phyloP scores from a whole-genome alignment of 108 stramenopile genomes.

The Schizochytrium sp. region DNA sequence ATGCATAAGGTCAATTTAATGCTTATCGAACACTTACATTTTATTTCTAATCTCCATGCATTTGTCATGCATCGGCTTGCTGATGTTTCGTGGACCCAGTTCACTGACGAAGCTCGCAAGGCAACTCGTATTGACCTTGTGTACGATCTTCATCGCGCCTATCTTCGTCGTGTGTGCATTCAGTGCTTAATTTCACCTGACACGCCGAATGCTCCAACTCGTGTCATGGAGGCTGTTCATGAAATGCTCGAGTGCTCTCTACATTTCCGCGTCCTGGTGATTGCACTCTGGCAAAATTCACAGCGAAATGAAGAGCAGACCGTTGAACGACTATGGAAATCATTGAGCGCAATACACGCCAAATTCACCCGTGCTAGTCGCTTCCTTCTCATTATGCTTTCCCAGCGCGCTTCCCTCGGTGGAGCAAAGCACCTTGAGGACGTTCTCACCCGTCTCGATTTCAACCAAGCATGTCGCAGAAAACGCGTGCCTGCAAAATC shows the following conservation, averaged over 20 bases:
- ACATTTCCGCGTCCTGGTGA: constrained; percentile 39
- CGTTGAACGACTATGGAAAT: not conserved
- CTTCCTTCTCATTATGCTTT: constrained; percentile 55
- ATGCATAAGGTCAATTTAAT: constrained; percentile 29
- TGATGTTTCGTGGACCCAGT: not conserved
- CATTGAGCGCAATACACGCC: not conserved
- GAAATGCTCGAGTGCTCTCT: constrained; percentile 47
- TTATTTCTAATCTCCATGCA: constrained; percentile 43
- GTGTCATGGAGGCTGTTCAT: not conserved
- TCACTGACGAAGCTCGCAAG: not conserved
- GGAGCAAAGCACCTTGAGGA: constrained; percentile 38
- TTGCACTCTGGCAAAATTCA: not conserved
- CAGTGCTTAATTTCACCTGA: constrained; percentile 34
- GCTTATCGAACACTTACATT: constrained; percentile 51
- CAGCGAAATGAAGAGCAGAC: not conserved
- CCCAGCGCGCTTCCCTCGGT: constrained; percentile 43
- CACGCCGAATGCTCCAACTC: not conserved
- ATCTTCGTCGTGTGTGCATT: not conserved
- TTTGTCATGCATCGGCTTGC: constrained; percentile 25
- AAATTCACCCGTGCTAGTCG: constrained; percentile 25
- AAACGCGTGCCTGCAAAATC: not conserved
- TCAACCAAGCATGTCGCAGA: constrained; percentile 42
- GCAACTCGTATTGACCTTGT: constrained; percentile 5
- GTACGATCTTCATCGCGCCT: constrained; percentile 8
- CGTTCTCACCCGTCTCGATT: constrained; percentile 57